Evolutionary conservation across 2,329 filamentous ascomycete genomes (phyloP), one percentile per base, ranked within the genome.

Genomic region (Exophiala calicioides): DNA sequence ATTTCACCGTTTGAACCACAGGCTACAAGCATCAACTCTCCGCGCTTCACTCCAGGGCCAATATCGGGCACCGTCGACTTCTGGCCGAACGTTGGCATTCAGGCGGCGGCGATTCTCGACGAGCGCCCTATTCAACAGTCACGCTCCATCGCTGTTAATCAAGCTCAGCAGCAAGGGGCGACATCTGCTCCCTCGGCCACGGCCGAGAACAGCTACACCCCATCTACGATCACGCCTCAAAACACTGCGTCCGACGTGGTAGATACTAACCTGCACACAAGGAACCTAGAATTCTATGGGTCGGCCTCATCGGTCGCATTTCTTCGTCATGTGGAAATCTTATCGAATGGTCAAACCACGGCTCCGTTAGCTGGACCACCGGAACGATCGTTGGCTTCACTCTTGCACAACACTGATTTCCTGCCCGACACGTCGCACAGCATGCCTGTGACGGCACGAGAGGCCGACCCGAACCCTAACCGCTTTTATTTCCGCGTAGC

Each of bases 261-360:
- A 3, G 71, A 71, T 20, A 60, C 74, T 27, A 75, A 74, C 46
- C 63, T 63, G 8, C 70, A 74, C 33, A 76, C 72, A 1, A 68
- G 67, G 20, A 68, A 66, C 42, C 66, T 73, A 23, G 73, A 76
- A 50, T 76, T 73, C 27, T 72, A 76, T 47, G 73, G 73, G 3
- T 72, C 67, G 47, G 71, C 72, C 1, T 76, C 73, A 0, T 71
- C 69, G 2, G 67, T 73, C 1, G 70, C 73, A 3, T 64, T 73
- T 2, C 62, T 75, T 7, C 44, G 50, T 3, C 50, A 52, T 9
- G 20, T 52, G 10, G 71, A 68, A 2, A 67, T 70, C 40, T 57
- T 76, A 3, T 44, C 65, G 62, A 41, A 50, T 57, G 2, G 57
- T 60, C 3, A 63, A 61, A 2, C 59, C 58, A 18, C 44, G 15